These are phyloP conservation scores for Nicotiana sylvestris DNA, from an alignment of 257 asterid genomes.

Conservation along the genomic window DNA sequence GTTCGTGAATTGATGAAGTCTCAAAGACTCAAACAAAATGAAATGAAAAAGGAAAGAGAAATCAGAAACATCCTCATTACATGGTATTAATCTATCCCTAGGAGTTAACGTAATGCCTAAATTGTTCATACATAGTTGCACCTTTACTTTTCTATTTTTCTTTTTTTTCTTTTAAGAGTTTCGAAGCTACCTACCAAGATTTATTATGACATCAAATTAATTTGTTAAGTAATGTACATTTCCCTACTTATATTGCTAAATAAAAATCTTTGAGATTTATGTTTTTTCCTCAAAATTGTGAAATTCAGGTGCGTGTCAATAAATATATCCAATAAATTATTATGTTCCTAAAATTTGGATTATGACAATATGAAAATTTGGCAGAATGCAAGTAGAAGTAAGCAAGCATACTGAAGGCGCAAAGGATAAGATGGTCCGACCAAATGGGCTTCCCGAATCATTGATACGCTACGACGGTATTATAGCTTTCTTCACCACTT, in stretches of 20 bases:
- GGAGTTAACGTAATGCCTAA: not conserved
- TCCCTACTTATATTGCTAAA: not conserved
- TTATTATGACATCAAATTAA: not conserved
- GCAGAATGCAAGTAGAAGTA: slow-evolving; percentile 97
- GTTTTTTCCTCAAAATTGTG: not conserved
- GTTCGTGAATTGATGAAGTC: not conserved
- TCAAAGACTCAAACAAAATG: not conserved
- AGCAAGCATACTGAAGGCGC: slow-evolving; percentile 95
- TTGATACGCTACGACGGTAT: slow-evolving; percentile 93
- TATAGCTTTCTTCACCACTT: not conserved
- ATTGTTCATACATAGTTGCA: not conserved
- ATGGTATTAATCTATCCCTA: not conserved
- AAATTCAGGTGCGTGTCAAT: not conserved
- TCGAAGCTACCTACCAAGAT: not conserved
- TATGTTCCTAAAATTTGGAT: not conserved
- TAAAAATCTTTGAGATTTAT: not conserved
- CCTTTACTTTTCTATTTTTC: not conserved
- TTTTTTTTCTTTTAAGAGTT: no score
- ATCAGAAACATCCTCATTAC: not conserved
- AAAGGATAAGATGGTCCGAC: slow-evolving; percentile 67
- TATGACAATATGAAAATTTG: not conserved
- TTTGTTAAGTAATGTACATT: not conserved
- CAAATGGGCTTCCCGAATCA: slow-evolving; percentile 95
- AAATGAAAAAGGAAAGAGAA: not conserved
- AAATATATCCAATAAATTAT: not conserved